These are phyloP conservation scores for Podospora fimiseda DNA, from an alignment of 495 filamentous ascomycete genomes.

Conservation along the genomic window DNA sequence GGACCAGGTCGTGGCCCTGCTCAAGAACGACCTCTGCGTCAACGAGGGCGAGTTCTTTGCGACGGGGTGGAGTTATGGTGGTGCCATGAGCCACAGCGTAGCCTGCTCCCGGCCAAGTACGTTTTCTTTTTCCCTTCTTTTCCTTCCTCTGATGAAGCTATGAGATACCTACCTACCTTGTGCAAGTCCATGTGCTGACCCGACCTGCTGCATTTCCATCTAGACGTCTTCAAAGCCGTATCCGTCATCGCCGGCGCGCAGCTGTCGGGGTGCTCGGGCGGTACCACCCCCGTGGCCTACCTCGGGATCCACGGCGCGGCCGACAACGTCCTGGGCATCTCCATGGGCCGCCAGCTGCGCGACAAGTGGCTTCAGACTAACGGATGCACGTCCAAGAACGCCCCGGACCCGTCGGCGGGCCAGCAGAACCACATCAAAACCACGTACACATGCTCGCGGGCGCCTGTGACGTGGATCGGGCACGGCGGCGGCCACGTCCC, in stretches of 20 bases:
- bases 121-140: no score
- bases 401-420: slow-evolving; percentile 15
- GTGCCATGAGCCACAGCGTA: slow-evolving; percentile 39
- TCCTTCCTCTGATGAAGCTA: no score
- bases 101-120: slow-evolving; percentile 37
- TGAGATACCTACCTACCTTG: no score
- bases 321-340: slow-evolving; percentile 33
- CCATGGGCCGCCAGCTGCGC: slow-evolving; percentile 25
- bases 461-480: slow-evolving; percentile 26
- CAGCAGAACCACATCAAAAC: slow-evolving; percentile 25
- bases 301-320: slow-evolving; percentile 35
- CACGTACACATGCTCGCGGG: slow-evolving; percentile 20
- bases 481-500: slow-evolving; percentile 25
- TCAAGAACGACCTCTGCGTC: slow-evolving; percentile 38
- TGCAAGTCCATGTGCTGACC: no score
- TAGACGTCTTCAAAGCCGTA: slow-evolving; percentile 40
- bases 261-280: slow-evolving; percentile 31
- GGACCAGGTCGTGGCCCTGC: slow-evolving; percentile 27
- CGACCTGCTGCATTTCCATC: no score
- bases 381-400: slow-evolving; percentile 24
- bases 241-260: slow-evolving; percentile 31
- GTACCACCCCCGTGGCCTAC: slow-evolving; percentile 38
- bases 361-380: slow-evolving; percentile 37
- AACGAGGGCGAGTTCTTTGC: slow-evolving; percentile 37
- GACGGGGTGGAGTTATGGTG: slow-evolving; percentile 45